Percentiles rank a stretch among this genome's conserved stretches.
Conservation (phyloP, 495 filamentous ascomycete species). For the Sphaerosporella brunnea region DNA sequence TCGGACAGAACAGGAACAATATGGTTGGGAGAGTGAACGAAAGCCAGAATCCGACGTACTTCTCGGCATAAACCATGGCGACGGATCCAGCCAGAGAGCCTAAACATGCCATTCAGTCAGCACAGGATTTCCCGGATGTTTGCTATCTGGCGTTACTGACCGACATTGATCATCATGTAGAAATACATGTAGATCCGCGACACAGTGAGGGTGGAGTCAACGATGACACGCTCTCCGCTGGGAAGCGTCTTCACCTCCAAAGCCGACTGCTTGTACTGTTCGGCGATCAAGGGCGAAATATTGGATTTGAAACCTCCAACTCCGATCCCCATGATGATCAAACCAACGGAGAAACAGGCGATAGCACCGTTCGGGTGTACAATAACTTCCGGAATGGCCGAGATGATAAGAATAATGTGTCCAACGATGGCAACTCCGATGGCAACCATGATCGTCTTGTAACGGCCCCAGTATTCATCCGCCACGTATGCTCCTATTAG, state of each 20-base stretch:
- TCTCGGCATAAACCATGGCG: constrained; percentile 41
- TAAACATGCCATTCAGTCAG: not conserved
- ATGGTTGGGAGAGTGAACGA: constrained; percentile 44
- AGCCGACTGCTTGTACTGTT: constrained; percentile 3
- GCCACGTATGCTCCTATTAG: constrained; percentile 44
- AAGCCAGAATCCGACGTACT: constrained; percentile 65
- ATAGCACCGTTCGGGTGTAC: constrained; percentile 35
- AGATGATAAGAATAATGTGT: constrained; percentile 46
- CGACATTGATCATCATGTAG: constrained; percentile 56
- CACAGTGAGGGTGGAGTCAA: constrained; percentile 48
- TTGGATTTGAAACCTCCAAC: constrained; percentile 52
- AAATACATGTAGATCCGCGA: constrained; percentile 45
- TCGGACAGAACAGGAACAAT: constrained; percentile 42
- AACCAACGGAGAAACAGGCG: constrained; percentile 41
- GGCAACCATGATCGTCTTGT: constrained; percentile 46
- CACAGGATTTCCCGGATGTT: not conserved
- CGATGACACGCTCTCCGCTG: constrained; percentile 46
- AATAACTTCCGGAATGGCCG: constrained; percentile 45
- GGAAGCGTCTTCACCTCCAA: constrained; percentile 1
- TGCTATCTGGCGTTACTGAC: constrained; percentile 38
- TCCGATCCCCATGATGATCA: constrained; percentile 48
- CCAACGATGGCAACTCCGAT: constrained; percentile 43
- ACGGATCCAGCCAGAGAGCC: constrained; percentile 10
- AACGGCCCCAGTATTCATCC: constrained; percentile 53
- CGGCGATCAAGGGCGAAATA: constrained; percentile 28